Percentiles rank a stretch among this genome's conserved stretches.
Evolutionary conservation across 1,139 yeast genomes (phyloP).

Genomic region (Blastobotrys ciferrii): DNA sequence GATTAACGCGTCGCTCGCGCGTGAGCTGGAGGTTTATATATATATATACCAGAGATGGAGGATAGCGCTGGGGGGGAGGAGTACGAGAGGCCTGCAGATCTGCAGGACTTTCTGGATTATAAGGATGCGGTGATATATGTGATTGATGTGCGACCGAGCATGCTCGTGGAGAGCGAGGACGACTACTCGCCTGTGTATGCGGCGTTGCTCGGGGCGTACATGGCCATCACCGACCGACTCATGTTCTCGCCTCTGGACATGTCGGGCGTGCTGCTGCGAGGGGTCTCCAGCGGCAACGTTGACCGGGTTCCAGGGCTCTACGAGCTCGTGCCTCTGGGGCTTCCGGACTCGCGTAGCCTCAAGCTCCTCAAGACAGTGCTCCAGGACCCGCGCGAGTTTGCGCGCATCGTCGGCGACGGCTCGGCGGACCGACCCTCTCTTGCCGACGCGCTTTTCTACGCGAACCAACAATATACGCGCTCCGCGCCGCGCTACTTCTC

Average conservation of each 20-base stretch:
- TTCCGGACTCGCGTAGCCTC: constrained; percentile 33
- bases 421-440: constrained; percentile 12
- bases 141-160: constrained; percentile 37
- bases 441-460: constrained; percentile 31
- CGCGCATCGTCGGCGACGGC: neutral
- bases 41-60: neutral
- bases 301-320: too few relatives aligned
- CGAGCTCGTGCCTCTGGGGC: constrained; percentile 31
- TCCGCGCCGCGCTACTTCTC: constrained; percentile 24
- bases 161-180: constrained; percentile 27
- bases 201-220: constrained; percentile 35
- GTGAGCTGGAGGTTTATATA: too few relatives aligned
- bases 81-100: constrained; percentile 5
- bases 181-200: constrained; percentile 20
- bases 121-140: constrained; percentile 38
- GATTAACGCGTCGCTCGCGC: too few relatives aligned
- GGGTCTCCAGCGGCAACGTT: too few relatives aligned
- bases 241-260: constrained; percentile 32
- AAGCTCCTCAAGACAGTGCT: constrained; percentile 28
- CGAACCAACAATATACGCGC: constrained; percentile 29
- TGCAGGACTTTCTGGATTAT: constrained; percentile 28
- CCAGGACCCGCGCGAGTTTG: constrained; percentile 24
- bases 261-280: constrained; percentile 38
- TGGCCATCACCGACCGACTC: constrained; percentile 33
- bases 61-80: neutral